Percentiles rank a stretch among this genome's conserved stretches.
Conservation (phyloP, 345 rosid genomes). For the Gossypium mustelinum region DNA sequence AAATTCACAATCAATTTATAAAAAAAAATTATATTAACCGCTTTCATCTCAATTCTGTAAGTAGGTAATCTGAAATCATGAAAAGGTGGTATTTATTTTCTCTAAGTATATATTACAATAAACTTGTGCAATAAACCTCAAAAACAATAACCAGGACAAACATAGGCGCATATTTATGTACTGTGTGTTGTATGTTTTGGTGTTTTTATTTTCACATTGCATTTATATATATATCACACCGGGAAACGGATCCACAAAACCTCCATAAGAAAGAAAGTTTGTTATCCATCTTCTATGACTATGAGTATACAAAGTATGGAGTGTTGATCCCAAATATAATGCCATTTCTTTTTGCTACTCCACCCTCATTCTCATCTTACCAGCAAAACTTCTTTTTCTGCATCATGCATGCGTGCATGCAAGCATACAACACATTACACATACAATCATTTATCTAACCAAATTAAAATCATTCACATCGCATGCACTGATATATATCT, state of each 20-base stretch:
- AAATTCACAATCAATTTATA: background rate
- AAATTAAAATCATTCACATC: background rate
- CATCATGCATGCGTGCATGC: background rate
- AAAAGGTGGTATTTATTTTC: background rate
- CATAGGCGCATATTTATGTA: background rate
- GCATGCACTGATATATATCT: background rate
- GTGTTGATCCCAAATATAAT: background rate
- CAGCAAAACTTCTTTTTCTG: slow-evolving; percentile 15
- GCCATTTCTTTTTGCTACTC: background rate
- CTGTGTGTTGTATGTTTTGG: background rate
- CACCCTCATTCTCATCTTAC: background rate
- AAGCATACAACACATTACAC: no score
- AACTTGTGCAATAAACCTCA: background rate
- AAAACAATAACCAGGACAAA: background rate
- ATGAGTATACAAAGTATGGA: background rate
- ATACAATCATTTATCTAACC: background rate
- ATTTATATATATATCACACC: background rate
- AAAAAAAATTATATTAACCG: background rate
- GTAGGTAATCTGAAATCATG: background rate
- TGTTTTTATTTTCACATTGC: background rate
- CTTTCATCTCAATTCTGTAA: no score
- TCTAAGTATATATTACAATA: background rate
- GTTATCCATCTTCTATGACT: background rate
- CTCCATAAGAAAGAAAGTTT: background rate
- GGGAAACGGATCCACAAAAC: background rate